These are phyloP conservation scores for Salvia hispanica DNA, from an alignment of 257 asterid genomes.

Conservation along the genomic window DNA sequence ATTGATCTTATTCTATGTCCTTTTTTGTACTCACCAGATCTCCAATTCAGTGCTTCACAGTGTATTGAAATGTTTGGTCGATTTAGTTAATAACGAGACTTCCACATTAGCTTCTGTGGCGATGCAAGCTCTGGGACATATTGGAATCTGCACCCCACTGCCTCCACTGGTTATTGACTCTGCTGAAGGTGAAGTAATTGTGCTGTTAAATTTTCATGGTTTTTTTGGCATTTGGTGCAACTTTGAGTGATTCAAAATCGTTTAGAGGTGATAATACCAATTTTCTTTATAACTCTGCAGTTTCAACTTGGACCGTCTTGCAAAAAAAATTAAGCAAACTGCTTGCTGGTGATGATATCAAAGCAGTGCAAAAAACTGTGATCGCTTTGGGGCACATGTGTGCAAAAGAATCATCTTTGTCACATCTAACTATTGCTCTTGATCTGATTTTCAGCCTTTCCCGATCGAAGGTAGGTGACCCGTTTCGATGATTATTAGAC, in stretches of 20 bases:
- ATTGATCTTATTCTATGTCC: conserved; percentile 26
- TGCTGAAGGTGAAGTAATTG: conserved; percentile 55
- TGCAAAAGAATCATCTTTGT: conserved; percentile 65
- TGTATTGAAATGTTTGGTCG: conserved; percentile 74
- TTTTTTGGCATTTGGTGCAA: conserved; percentile 24
- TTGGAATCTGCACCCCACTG: conserved; percentile 77
- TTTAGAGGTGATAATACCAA: conserved; percentile 12
- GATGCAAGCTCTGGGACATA: conserved; percentile 94
- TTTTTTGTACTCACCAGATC: conserved; percentile 54
- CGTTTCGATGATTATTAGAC: conserved; percentile 21
- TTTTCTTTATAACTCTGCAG: conserved; percentile 52
- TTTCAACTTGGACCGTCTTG: conserved; percentile 57
- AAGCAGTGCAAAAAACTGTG: conserved; percentile 78
- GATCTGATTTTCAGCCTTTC: conserved; percentile 88
- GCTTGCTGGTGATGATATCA: conserved; percentile 81
- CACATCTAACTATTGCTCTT: conserved; percentile 67
- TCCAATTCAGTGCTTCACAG: conserved; percentile 69
- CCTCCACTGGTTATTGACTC: conserved; percentile 70
- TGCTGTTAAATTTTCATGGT: conserved; percentile 29
- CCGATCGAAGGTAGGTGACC: conserved; percentile 76
- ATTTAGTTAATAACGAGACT: conserved; percentile 64
- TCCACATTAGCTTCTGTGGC: conserved; percentile 81
- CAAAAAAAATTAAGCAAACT: conserved; percentile 69
- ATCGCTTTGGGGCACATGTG: conserved; percentile 93
- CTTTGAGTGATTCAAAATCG: conserved; percentile 19